Percentiles rank a stretch among this genome's conserved stretches.
phyloP scores from a whole-genome alignment of 2,329 filamentous ascomycete species.

The Sclerotinia trifoliorum region DNA sequence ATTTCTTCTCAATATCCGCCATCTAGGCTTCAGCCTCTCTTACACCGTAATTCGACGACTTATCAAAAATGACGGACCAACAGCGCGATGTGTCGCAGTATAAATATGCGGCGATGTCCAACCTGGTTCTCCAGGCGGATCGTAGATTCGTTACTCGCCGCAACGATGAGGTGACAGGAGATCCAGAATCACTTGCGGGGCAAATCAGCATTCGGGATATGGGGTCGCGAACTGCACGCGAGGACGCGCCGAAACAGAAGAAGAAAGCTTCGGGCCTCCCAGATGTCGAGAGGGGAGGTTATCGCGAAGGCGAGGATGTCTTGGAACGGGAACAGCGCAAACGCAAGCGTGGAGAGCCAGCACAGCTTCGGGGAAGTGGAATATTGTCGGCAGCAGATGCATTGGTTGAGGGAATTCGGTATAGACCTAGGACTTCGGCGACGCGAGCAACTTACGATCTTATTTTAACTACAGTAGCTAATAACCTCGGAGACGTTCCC shows the following conservation, averaged over 20 bases:
- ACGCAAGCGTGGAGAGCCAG: conserved; percentile 71
- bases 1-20: conserved; percentile 25
- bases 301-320: conserved; percentile 80
- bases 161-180: conserved; percentile 91
- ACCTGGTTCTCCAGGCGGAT: conserved; percentile 99
- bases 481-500: conserved; percentile 86
- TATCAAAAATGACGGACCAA: conserved; percentile 65
- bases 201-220: conserved; percentile 93
- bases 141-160: conserved; percentile 90
- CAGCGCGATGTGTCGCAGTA: conserved; percentile 89
- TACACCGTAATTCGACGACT: conserved; percentile 32
- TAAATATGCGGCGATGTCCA: conserved; percentile 99
- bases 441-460: conserved; percentile 93
- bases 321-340: conserved; percentile 82
- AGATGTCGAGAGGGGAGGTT: conserved; percentile 70
- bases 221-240: conserved; percentile 79
- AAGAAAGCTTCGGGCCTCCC: conserved; percentile 65
- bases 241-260: conserved; percentile 77
- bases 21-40: conserved; percentile 27
- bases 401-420: conserved; percentile 85
- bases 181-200: conserved; percentile 94
- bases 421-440: conserved; percentile 85
- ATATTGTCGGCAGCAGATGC: conserved; percentile 83
- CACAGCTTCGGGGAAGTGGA: conserved; percentile 68
- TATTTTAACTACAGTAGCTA: conserved; percentile 86